Evolutionary conservation across 345 rosid species (phyloP).

Genomic region (Gossypium arboreum): DNA sequence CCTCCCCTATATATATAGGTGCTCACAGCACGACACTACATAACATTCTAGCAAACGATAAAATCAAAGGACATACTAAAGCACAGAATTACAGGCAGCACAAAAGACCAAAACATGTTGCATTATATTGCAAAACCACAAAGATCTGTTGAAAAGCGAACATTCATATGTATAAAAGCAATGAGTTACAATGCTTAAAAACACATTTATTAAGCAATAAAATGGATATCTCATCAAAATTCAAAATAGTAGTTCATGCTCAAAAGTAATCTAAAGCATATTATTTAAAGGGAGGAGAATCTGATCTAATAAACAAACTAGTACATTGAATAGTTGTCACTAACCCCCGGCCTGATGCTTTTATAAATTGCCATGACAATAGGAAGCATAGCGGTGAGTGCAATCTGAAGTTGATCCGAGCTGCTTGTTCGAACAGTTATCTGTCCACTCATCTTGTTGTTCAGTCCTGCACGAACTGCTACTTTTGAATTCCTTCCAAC

Average conservation of each 20-base stretch:
- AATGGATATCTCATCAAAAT: background rate
- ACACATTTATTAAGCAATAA: background rate
- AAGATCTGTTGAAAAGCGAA: background rate
- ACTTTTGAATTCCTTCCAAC: conserved; percentile 70
- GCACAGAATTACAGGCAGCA: background rate
- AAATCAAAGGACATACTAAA: background rate
- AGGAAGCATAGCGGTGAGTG: conserved; percentile 70
- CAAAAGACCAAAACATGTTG: background rate
- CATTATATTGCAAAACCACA: background rate
- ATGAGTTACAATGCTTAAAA: background rate
- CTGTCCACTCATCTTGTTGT: conserved; percentile 93
- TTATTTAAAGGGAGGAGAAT: background rate
- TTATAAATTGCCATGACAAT: conserved; percentile 67
- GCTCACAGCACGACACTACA: background rate
- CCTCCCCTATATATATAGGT: too few relatives aligned
- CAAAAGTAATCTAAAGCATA: background rate
- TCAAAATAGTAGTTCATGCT: background rate
- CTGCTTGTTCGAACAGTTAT: conserved; percentile 71
- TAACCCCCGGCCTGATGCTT: conserved; percentile 54
- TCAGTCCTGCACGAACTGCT: conserved; percentile 83
- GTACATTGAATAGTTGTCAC: conserved; percentile 64
- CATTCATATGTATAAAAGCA: background rate
- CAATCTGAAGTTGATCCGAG: conserved; percentile 93
- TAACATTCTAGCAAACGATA: background rate
- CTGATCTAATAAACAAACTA: conserved; percentile 24